Conservation (phyloP, 768 basidiomycete species). For the Pisolithus tinctorius region DNA sequence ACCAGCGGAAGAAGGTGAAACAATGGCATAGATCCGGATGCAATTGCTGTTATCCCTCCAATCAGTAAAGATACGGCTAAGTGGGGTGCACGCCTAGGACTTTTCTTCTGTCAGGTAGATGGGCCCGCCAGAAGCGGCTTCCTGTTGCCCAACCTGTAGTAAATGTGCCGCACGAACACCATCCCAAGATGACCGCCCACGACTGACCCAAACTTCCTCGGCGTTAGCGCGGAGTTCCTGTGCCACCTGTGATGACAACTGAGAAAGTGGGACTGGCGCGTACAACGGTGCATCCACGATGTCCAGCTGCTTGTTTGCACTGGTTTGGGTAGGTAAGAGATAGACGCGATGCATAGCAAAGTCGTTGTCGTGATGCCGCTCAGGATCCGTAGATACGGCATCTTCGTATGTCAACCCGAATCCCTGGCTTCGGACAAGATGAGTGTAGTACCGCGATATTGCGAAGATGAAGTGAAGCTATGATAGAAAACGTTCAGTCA, state of each 20-base stretch:
- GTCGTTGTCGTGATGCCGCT: conserved; percentile 14
- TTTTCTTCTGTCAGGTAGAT: conserved; percentile 1
- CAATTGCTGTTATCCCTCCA: neutral
- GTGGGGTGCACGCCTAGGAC: neutral
- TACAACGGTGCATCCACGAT: conserved; percentile 37
- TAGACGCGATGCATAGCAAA: conserved; percentile 52
- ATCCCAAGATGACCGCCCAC: conserved; percentile 6
- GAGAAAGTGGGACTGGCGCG: conserved; percentile 56
- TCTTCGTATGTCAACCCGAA: conserved; percentile 10
- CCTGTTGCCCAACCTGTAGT: neutral
- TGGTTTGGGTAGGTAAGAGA: conserved; percentile 39
- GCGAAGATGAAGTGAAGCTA: conserved; percentile 76
- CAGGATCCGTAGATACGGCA: conserved; percentile 9
- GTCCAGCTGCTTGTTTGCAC: conserved; percentile 4
- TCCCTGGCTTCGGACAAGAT: conserved; percentile 40
- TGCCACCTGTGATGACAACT: conserved; percentile 48
- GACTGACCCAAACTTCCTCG: conserved; percentile 62
- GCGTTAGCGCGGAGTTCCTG: conserved; percentile 44
- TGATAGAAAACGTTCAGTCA: neutral
- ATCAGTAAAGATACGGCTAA: neutral
- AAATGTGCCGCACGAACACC: neutral
- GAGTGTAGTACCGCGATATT: conserved; percentile 57
- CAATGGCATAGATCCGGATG: neutral
- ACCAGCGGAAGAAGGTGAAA: neutral
- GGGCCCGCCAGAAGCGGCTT: neutral